Evolutionary conservation across 768 basidiomycete species (phyloP), one percentile per base, ranked within the genome.

Genomic region (Phylloporus scabripes): DNA sequence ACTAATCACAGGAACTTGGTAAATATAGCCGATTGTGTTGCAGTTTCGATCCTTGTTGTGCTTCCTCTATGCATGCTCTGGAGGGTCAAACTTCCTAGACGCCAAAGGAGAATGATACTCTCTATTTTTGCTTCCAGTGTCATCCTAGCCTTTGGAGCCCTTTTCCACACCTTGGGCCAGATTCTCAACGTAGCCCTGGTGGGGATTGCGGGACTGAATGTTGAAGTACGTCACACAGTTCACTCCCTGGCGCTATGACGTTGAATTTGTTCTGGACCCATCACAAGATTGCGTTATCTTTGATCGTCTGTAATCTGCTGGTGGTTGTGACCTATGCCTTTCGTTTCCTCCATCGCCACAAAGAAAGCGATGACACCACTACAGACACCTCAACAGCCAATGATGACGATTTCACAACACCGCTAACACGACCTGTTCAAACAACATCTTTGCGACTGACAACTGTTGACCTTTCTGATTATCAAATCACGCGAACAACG

Each of bases 31-130:
- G 24, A 26, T 7, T 26, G 24, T 26, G 24, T 26, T 5, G 23
- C 56, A 2, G 43, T 52, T 26, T 44, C 21, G 5, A 52, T 62
- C 21, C 51, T 63, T 2, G 49, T 62, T 10, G 48, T 42, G 0
- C 41, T 62, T 18, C 61, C 61, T 24, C 26, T 62, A 3, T 42
- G 49, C 5, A 52, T 62, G 49, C 50, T 62, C 2, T 60, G 61
- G 58, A 53, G 39, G 40, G 43, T 62, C 18, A 60, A 54, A 31
- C 39, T 60, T 12, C 61, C 61, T 2, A 47, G 4, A 36, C 38
- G 54, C 20, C 56, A 62, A 37, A 50, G 46, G n/a, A 49, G 61
- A 33, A 62, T 60, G 61, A 60, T 62, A 23, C 54, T 62, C 29
- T 49, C 24, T n/a, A 43, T 54, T 18, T 56, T 62, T 15, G 48